Base-by-base conservation (phyloP, 192 early-diverging fungal species). In the Podila epigama region DNA sequence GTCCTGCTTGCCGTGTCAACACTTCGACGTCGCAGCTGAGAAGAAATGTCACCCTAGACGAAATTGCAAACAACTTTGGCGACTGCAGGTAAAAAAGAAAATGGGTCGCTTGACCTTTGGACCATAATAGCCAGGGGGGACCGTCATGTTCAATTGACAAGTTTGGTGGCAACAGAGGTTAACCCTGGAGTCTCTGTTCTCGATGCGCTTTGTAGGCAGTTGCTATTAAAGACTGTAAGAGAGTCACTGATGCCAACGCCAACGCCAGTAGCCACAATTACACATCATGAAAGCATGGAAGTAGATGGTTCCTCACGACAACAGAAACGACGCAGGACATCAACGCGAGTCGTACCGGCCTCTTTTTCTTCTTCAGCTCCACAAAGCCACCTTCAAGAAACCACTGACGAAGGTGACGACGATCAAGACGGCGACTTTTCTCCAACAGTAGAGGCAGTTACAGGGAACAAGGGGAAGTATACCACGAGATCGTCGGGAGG, bases 1-100 rank as follows among this genome's bases (percentile, higher is more conserved):
- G 92, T 52, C 92, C 92, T 7, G 82, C 87, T 8, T 94, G 92
- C 54, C 72, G 91, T 44, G 61, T 68, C 35, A 70, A 60, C 16
- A 64, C 73, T 4, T 77, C 73, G 1, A 77, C 66, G 1, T 34
- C 66, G 13, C 73, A 77, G 22, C 53, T 77, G 54, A 65, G 73
- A 3, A 51, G 73, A 2, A 77, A 77, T 35, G 50, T 64, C 5
- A 54, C 60, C 4, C 20, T 77, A 16, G 73, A 77, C 39, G 73
- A 77, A 39, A 68, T 77, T 48, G 65, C 73, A 6, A 63, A 68
- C 48, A 58, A 39, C 55, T 77, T 77, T 41, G 61, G 48, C 20
- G 73, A 77, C 34, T 63, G 66, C 61, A 63, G 73, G 73, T 77
- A 29, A 1, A n/a, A 35, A 5, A 20, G 11, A 13, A 18, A 28